Conservation (phyloP, 306 rosid species). For the Glycyrrhiza uralensis region DNA sequence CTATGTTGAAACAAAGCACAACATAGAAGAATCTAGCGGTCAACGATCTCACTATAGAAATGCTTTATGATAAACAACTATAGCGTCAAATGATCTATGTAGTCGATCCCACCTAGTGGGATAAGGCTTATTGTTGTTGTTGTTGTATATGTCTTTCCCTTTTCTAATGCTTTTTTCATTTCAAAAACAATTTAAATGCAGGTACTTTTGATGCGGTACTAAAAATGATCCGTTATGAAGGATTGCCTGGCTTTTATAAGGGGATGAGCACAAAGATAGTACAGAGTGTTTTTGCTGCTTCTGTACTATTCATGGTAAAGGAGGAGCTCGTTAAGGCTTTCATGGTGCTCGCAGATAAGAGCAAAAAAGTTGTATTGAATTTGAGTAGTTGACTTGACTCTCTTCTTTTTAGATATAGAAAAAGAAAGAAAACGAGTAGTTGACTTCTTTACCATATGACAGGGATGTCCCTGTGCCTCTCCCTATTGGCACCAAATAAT, state of each 20-base stretch:
- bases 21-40: no score
- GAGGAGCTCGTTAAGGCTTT: constrained; percentile 77
- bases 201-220: constrained; percentile 73
- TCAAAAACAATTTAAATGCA: constrained; percentile 23
- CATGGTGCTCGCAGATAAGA: constrained; percentile 37
- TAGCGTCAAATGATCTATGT: no score
- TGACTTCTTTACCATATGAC: constrained; percentile 5
- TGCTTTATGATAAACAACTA: no score
- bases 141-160: background rate
- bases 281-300: constrained; percentile 87
- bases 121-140: no score
- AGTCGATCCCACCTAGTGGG: no score
- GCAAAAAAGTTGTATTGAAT: constrained; percentile 29
- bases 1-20: no score
- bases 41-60: no score
- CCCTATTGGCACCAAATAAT: no score
- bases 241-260: constrained; percentile 64
- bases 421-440: background rate
- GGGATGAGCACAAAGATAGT: constrained; percentile 90
- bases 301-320: constrained; percentile 76
- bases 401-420: constrained; percentile 16
- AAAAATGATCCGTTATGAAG: constrained; percentile 80
- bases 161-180: constrained; percentile 10
- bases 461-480: background rate
- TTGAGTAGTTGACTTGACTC: constrained; percentile 15